Percentiles rank a stretch among this genome's conserved stretches.
Evolutionary conservation across 2,329 filamentous ascomycete genomes (phyloP).

Genomic region (Calonectria pseudoreteaudii): DNA sequence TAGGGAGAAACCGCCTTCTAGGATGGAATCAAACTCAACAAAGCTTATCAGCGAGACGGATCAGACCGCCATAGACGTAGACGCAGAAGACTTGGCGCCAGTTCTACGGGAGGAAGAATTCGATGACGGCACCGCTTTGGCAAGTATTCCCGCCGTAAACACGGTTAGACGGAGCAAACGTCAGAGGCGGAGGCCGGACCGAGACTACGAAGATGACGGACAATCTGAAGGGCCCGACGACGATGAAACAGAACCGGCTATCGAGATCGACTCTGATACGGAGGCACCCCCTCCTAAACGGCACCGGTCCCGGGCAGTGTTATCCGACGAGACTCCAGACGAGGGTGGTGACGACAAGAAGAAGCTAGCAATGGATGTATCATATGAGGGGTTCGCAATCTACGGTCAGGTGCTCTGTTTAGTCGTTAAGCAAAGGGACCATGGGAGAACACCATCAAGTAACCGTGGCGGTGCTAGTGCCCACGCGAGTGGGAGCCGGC

Average conservation of each 20-base stretch:
- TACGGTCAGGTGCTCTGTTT: slow-evolving; percentile 93
- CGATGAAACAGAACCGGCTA: slow-evolving; percentile 51
- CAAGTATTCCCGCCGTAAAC: slow-evolving; percentile 49
- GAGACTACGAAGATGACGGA: slow-evolving; percentile 50
- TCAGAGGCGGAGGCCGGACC: slow-evolving; percentile 37
- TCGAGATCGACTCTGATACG: slow-evolving; percentile 54
- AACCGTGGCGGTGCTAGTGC: slow-evolving; percentile 46
- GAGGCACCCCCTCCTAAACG: slow-evolving; percentile 60
- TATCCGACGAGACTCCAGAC: slow-evolving; percentile 44
- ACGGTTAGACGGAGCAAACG: slow-evolving; percentile 44
- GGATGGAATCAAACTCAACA: slow-evolving; percentile 70
- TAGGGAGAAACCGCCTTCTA: slow-evolving; percentile 65
- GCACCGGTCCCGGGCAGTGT: slow-evolving; percentile 47
- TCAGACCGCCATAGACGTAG: slow-evolving; percentile 65
- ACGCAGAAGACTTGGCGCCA: slow-evolving; percentile 51
- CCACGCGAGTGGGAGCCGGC: slow-evolving; percentile 34
- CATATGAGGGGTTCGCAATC: slow-evolving; percentile 95
- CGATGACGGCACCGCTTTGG: slow-evolving; percentile 45
- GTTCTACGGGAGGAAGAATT: slow-evolving; percentile 64
- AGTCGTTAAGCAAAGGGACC: slow-evolving; percentile 82
- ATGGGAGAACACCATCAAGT: slow-evolving; percentile 55
- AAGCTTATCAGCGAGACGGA: slow-evolving; percentile 70
- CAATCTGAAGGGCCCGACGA: slow-evolving; percentile 45
- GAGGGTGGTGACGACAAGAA: slow-evolving; percentile 81
- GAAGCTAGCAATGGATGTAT: slow-evolving; percentile 86